Evolutionary conservation across 805 yeast species (phyloP).

Genomic region (Candida ascalaphidarum): DNA sequence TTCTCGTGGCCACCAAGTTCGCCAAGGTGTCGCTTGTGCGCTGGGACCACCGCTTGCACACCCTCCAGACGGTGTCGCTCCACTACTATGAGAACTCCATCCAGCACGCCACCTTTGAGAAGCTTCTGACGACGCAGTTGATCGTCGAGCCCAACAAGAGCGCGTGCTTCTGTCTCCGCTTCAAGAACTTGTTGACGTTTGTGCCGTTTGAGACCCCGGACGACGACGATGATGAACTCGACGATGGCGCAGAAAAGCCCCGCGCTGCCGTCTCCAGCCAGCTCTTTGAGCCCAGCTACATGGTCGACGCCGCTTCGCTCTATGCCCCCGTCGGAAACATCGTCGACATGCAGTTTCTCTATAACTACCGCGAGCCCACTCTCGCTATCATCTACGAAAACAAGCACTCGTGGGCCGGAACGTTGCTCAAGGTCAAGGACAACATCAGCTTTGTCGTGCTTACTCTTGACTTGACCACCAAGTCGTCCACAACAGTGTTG

Average conservation of each 20-base stretch:
- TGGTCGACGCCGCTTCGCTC: conserved; percentile 49
- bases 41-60: conserved; percentile 52
- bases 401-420: conserved; percentile 71
- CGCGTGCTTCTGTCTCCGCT: conserved; percentile 48
- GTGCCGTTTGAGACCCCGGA: conserved; percentile 50
- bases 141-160: conserved; percentile 52
- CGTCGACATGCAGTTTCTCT: conserved; percentile 61
- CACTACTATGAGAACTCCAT: conserved; percentile 80
- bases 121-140: conserved; percentile 34
- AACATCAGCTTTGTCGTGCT: conserved; percentile 53
- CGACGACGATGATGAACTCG: conserved; percentile 33
- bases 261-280: conserved; percentile 3
- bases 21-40: conserved; percentile 73
- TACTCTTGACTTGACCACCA: conserved; percentile 54
- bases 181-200: conserved; percentile 62
- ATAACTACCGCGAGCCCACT: conserved; percentile 78
- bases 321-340: conserved; percentile 54
- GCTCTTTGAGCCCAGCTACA: conserved; percentile 46
- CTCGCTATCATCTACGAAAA: conserved; percentile 55
- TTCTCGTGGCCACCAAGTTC: conserved; percentile 56
- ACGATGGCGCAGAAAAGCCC: conserved; percentile 13
- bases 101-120: conserved; percentile 38
- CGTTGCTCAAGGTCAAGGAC: conserved; percentile 52
- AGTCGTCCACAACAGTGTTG: conserved; percentile 58
- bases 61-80: conserved; percentile 64